Base-by-base conservation (phyloP, 2,329 filamentous ascomycete species). In the Ilyonectria mors-panacis region DNA sequence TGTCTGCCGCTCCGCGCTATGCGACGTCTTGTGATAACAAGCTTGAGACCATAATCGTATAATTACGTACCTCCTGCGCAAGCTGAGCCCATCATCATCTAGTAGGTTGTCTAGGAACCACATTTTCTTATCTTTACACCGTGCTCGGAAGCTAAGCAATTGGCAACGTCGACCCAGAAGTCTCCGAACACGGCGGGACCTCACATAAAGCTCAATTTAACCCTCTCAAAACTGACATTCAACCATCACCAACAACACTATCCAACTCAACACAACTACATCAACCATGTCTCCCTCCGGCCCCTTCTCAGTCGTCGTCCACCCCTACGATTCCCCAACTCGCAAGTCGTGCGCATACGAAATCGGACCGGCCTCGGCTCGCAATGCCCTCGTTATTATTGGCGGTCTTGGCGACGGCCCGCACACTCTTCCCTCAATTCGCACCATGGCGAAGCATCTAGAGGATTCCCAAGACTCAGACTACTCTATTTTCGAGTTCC, bases 341-440 rank as follows among this genome's bases (percentile, higher is more conserved):
- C 70, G 78, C 8, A 75, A 80, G 55, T 80, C 82, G 7, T 82
- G 80, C 64, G 85, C 85, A 35, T 88, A 87, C 69, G 86, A 88
- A 72, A 74, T 81, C 19, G 85, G 85, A 26, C 76, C 78, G 17
- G 47, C 72, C 12, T 74, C 79, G 45, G 79, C 82, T 64, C 81
- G 78, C 56, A 89, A 93, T 79, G 90, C 89, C 3, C 79, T 94
- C 60, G 79, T 94, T 67, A 92, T 92, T 81, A 86, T 94, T 69
- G 91, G 91, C 68, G 92, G 92, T 39, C 86, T 94, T 17, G 86
- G 86, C 42, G 92, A 94, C 78, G 91, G 91, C 2, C 88, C 92
- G 65, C 88, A 92, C 69, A 90, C 89, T 0, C 85, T 92, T 9
- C 81, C 85, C 1, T 93, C 92, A 66, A 81, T 85, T 54, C 82